phyloP scores from a whole-genome alignment of 2,329 filamentous ascomycete genomes.

The Chlorencoelia australis region DNA sequence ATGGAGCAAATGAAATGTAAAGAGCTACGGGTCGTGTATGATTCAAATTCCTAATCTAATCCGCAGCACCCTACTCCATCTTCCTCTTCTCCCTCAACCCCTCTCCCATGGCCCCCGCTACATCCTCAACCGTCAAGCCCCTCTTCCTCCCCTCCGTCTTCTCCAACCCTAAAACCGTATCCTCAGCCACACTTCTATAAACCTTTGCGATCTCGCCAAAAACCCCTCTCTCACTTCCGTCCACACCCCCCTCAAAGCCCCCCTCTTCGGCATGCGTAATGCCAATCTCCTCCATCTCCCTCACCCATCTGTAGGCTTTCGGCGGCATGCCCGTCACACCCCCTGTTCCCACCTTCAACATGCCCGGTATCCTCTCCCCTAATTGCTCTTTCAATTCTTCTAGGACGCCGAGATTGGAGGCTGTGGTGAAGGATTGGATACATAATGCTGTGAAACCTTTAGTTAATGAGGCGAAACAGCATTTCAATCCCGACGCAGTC shows the following conservation, averaged over 20 bases:
- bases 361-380: slow-evolving; percentile 36
- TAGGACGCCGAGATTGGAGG: slow-evolving; percentile 51
- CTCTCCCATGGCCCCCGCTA: slow-evolving; percentile 39
- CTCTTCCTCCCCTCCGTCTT: slow-evolving; percentile 45
- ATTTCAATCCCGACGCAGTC: slow-evolving; percentile 50
- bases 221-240: slow-evolving; percentile 25
- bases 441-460: slow-evolving; percentile 61
- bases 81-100: slow-evolving; percentile 37
- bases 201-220: slow-evolving; percentile 52
- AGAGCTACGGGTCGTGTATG: too few species aligned
- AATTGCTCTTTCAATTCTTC: slow-evolving; percentile 48
- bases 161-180: slow-evolving; percentile 49
- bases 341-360: slow-evolving; percentile 36
- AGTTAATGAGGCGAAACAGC: slow-evolving; percentile 51
- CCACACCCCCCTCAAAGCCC: slow-evolving; percentile 39
- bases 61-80: slow-evolving; percentile 13
- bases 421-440: slow-evolving; percentile 62
- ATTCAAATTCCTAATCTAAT: too few species aligned
- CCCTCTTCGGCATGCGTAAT: slow-evolving; percentile 54
- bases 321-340: slow-evolving; percentile 51
- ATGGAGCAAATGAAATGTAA: neutral
- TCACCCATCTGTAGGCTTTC: slow-evolving; percentile 70
- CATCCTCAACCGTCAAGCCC: slow-evolving; percentile 47
- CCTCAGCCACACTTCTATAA: slow-evolving; percentile 50
- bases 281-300: slow-evolving; percentile 69